Conservation (phyloP, 441 rosid genomes). For the Gossypium davidsonii region DNA sequence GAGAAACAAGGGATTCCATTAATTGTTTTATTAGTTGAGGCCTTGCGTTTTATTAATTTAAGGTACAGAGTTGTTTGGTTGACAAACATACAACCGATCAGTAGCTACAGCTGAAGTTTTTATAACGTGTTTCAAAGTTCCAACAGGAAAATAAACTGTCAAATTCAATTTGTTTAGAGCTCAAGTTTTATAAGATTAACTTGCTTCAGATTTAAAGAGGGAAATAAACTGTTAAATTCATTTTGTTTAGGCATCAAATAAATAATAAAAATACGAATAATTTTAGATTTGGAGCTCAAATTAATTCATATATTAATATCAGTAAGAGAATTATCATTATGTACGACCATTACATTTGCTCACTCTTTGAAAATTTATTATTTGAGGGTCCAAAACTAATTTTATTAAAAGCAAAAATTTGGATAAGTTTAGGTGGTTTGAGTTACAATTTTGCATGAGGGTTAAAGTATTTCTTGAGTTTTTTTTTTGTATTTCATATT, state of each 20-base stretch:
- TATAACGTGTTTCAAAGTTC: background rate
- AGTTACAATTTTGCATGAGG: no score
- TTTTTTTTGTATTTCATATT: no score
- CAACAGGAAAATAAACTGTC: background rate
- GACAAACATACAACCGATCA: background rate
- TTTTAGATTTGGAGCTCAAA: no score
- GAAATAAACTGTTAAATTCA: background rate
- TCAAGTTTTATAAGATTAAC: background rate
- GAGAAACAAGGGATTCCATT: conserved; percentile 2
- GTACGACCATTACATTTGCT: no score
- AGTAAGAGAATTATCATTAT: no score
- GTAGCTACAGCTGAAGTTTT: background rate
- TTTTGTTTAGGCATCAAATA: conserved; percentile 11
- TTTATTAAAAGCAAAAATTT: no score
- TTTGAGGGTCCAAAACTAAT: no score
- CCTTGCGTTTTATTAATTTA: background rate
- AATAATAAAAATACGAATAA: no score
- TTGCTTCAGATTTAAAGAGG: background rate
- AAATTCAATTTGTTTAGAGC: conserved; percentile 10
- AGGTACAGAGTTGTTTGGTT: background rate
- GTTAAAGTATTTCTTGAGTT: no score
- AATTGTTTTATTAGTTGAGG: background rate
- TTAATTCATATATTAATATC: no score
- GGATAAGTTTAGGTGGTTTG: no score
- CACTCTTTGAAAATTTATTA: no score